A percentile compares a stretch with the other conserved stretches of the same genome.
These are phyloP conservation scores for Mycena chlorophos DNA, from an alignment of 768 basidiomycete genomes.

Conservation along the genomic window DNA sequence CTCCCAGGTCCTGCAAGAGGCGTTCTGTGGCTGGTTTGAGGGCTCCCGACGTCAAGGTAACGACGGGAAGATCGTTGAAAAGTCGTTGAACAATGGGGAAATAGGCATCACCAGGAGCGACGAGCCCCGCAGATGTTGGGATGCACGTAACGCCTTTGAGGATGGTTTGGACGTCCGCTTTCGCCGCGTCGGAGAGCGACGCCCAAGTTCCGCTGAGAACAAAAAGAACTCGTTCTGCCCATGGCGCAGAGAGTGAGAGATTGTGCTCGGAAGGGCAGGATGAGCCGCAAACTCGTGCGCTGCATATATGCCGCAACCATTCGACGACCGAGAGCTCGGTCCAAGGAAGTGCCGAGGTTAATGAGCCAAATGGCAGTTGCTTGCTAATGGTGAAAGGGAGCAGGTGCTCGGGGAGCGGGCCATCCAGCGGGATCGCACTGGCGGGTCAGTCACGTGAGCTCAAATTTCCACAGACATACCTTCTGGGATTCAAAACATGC, in stretches of 20 bases:
- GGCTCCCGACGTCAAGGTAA: slow-evolving; percentile 64
- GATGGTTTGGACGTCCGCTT: slow-evolving; percentile 47
- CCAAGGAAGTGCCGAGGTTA: slow-evolving; percentile 70
- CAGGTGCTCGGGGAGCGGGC: slow-evolving; percentile 73
- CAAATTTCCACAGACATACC: too few species aligned
- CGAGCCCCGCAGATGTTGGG: slow-evolving; percentile 75
- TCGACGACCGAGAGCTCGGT: slow-evolving; percentile 70
- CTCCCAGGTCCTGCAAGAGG: slow-evolving; percentile 70
- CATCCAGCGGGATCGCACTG: slow-evolving; percentile 71
- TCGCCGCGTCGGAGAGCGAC: slow-evolving; percentile 50
- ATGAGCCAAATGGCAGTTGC: slow-evolving; percentile 49
- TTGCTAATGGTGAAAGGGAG: slow-evolving; percentile 69
- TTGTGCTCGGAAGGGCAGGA: slow-evolving; percentile 50
- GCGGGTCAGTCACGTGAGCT: too few species aligned
- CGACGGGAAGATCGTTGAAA: slow-evolving; percentile 86
- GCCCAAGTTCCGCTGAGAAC: slow-evolving; percentile 74
- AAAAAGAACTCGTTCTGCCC: slow-evolving; percentile 78
- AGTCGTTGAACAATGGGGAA: slow-evolving; percentile 84
- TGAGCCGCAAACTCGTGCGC: slow-evolving; percentile 40
- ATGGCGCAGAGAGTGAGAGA: slow-evolving; percentile 61
- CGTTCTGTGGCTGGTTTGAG: slow-evolving; percentile 76
- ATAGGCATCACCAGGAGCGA: slow-evolving; percentile 70
- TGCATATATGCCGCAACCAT: slow-evolving; percentile 72
- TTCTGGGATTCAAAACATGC: slow-evolving; percentile 68
- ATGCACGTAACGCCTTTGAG: slow-evolving; percentile 59